phyloP scores from a whole-genome alignment of 306 rosid species.

The Senna siamea region DNA sequence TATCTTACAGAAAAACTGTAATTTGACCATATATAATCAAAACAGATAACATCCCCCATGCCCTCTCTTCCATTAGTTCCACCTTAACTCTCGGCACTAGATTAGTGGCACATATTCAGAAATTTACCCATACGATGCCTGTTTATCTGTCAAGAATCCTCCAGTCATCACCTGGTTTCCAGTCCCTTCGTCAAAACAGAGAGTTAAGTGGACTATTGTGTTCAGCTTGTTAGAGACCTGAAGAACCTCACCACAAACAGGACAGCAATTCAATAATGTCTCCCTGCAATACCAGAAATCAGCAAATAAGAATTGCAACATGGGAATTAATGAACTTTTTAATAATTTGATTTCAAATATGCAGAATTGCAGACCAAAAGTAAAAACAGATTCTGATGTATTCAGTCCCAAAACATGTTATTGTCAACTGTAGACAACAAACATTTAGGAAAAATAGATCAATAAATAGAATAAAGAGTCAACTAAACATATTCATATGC shows the following conservation, averaged over 20 bases:
- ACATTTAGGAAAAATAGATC: neutral
- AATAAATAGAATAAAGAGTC: neutral
- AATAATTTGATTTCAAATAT: neutral
- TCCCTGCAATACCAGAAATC: slow-evolving; percentile 67
- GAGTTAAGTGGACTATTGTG: slow-evolving; percentile 79
- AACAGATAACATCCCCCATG: slow-evolving; percentile 13
- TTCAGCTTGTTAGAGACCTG: slow-evolving; percentile 74
- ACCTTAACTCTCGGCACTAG: slow-evolving; percentile 13
- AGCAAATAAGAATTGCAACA: slow-evolving; percentile 34
- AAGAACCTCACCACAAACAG: slow-evolving; percentile 96
- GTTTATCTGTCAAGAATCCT: slow-evolving; percentile 91
- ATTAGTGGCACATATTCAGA: slow-evolving; percentile 31
- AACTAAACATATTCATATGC: neutral
- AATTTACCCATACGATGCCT: slow-evolving; percentile 91
- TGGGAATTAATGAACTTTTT: neutral
- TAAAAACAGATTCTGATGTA: neutral
- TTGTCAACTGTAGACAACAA: neutral
- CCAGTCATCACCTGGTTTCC: slow-evolving; percentile 98
- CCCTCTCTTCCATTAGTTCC: neutral
- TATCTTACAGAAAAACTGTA: slow-evolving; percentile 25
- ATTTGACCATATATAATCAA: slow-evolving; percentile 13
- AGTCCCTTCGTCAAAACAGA: slow-evolving; percentile 96
- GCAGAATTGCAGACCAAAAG: neutral
- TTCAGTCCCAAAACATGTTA: neutral
- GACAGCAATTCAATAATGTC: slow-evolving; percentile 80